Evolutionary conservation across 495 filamentous ascomycete genomes (phyloP), one percentile per base, ranked within the genome.

Genomic region (Annulohypoxylon bovei): DNA sequence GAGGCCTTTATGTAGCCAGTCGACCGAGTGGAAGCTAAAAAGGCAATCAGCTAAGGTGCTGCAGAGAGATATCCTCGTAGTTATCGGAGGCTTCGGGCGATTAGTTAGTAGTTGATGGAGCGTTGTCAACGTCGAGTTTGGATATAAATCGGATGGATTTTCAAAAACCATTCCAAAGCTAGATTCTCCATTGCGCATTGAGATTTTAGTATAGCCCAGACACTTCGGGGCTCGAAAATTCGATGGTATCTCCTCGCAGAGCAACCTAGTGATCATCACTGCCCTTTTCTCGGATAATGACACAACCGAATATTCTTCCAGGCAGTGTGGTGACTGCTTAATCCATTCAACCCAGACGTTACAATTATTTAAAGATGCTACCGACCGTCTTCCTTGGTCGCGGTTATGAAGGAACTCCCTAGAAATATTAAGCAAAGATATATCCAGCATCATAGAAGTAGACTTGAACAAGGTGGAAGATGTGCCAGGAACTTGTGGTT

Each of bases 1-100:
- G 0, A 89, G 70, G 2, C 84, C 83, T 71, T 88, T 89, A 77
- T 88, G 87, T 25, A 88, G 72, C 86, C 85, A 89, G 53, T 86
- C 83, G 1, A 87, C 82, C 0, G 83, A 78, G 53, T 89, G 86
- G 0, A 89, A 75, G 40, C 76, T 68, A 25, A 61, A 61, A 23
- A 49, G 28, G 49, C 60, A 63, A 20, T 47, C 18, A 7, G 18
- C 42, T n/a, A 47, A 12, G 2, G 42, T 7, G 12, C 20, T 47
- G 8, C 18, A 47, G 8, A 47, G 42, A 6, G 42, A 23, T 9
- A 47, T 11, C 18, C 42, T 47, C 7, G 42, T 11, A 47, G 18
- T 23, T 1, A 54, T 42, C 18, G 47, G 7, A 22, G 47, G 47
- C n/a, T 42, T 54, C 2, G 47, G 47, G 8, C 20, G 60, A 32